Base-by-base conservation (phyloP, 805 yeast genomes). In the Isabelozyma rhagii region DNA sequence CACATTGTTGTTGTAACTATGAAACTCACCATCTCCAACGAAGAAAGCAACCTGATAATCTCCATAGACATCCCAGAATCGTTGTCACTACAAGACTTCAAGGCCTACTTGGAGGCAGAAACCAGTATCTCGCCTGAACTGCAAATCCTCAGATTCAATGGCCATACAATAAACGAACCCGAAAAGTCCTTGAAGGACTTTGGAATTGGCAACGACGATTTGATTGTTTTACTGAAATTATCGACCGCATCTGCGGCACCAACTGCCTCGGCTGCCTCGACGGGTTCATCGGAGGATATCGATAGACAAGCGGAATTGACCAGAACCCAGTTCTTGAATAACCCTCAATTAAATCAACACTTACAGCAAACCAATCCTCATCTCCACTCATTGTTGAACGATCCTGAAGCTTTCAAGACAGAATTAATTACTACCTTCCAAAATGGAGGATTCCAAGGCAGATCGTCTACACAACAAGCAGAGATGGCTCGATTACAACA, bases 101-200 rank as follows among this genome's bases (percentile, higher is more conserved):
- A 80, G 51, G 96, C 93, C 0, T 82, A 85, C 54, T 61, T 91
- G 8, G 85, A 84, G 52, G 82, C 85, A 1, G 96, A 89, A 59
- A 78, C 90, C 8, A 77, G 72, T 11, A 76, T 85, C 46, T 68
- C 72, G 9, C 67, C 77, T 4, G 57, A 62, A 0, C 57, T 67
- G 13, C 87, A 85, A 59, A 64, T 71, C n/a, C 57, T 89, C 44
- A 61, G 71, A 18, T 72, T 71, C 56, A 77, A 84, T 53, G 78
- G 79, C 51, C 68, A 68, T 25, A 58, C 66, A 5, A 56, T 88
- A 36, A 49, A 55, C 2, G 57, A 50, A 14, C 40, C 43, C 4
- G 45, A 61, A 3, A 63, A 62, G 43, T 67, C 81, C 1, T 66
- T 91, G 44, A 62, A 65, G 10, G 75, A 75, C 10, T 63, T 81